Evolutionary conservation across 2,329 filamentous ascomycete species (phyloP), one percentile per base, ranked within the genome.

Genomic region (Alternaria triticimaculans): DNA sequence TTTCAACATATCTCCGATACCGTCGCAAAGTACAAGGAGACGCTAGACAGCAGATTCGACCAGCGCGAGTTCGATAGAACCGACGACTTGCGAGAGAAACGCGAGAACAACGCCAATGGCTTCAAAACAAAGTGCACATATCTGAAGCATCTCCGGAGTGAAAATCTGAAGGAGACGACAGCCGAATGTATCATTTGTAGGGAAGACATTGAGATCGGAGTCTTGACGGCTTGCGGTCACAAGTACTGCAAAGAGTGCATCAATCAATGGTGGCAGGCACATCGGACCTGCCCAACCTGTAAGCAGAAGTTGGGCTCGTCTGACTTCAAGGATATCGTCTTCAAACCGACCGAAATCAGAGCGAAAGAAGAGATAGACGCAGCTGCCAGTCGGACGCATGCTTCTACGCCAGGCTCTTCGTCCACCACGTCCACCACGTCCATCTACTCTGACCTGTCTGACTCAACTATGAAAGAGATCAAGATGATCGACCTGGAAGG

Each of bases 1-100:
- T 85, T 98, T 11, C 96, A 98, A 76, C 87, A 88, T 25, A 89
- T 98, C n/a, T 97, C 94, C 0, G 95, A 98, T 75, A 92, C 89
- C 18, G 93, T 98, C 0, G 87, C 88, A 6, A 90, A 91, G 1
- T 92, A 92, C 60, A 90, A 93, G 60, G 89, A 90, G 11, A 84
- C 84, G 55, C 81, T 87, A 21, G 85, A 89, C 21, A 83, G 87
- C 12, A 83, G 83, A 3, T 82, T 90, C 11, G 86, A 91, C 46
- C 77, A 82, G 11, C 72, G 70, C 7, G 81, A 88, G 20, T 83
- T 85, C 41, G 69, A 77, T 9, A 72, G 76, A 1, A 80, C 83
- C 8, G 69, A 80, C 3, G 70, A 81, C 14, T 76, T 81, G 44
- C 89, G 91, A 74, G 78, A 86, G 4, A 80, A 77, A 1, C 78